phyloP scores from a whole-genome alignment of 23 red algal genomes.

The Gracilariopsis chorda region DNA sequence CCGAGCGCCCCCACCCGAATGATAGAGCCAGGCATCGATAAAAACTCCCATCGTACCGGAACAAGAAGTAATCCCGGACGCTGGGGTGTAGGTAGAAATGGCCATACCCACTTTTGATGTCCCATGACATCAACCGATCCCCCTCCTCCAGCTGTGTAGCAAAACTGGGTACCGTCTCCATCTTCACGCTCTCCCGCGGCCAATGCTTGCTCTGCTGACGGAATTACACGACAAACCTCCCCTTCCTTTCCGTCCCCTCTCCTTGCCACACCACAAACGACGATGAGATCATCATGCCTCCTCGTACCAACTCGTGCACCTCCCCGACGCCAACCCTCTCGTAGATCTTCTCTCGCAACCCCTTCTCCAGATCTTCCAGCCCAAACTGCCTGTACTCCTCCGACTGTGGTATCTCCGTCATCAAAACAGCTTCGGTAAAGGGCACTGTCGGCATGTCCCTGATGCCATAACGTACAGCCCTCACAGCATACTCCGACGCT shows the following conservation, averaged over 20 bases:
- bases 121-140: constrained; percentile 45
- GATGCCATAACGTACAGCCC: background rate
- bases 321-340: background rate
- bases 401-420: background rate
- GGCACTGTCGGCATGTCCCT: constrained; percentile 5
- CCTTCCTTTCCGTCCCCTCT: background rate
- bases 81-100: background rate
- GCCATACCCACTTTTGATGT: constrained; percentile 24
- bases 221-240: background rate
- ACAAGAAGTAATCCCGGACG: constrained; percentile 15
- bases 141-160: background rate
- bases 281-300: background rate
- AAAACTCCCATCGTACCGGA: background rate
- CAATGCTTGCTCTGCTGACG: background rate
- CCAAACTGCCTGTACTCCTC: constrained; percentile 6
- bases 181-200: background rate
- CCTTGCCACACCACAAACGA: background rate
- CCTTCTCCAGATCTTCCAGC: background rate
- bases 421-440: background rate
- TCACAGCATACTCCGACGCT: constrained; percentile 11
- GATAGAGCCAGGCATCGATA: constrained; percentile 8
- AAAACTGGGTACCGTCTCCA: background rate
- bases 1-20: background rate
- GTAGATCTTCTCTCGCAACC: background rate
- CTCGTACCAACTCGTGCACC: background rate